These are phyloP conservation scores for Chlamydomonas eustigma DNA, from an alignment of 139 green algal genomes.

Conservation along the genomic window DNA sequence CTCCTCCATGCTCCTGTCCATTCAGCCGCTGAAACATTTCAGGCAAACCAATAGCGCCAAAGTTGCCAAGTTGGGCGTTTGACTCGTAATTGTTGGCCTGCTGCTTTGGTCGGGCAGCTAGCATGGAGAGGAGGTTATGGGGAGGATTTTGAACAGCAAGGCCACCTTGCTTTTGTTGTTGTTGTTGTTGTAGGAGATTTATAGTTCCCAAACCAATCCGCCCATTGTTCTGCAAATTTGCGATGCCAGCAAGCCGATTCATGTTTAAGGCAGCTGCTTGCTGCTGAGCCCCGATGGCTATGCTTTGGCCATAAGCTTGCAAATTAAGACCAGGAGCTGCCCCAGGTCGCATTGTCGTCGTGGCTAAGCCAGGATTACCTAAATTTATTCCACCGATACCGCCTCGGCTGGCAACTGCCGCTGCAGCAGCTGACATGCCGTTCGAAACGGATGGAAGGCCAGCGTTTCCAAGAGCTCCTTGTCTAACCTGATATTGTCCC, in stretches of 20 bases:
- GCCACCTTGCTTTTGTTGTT: background rate
- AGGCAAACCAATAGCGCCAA: background rate
- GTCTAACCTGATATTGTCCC: background rate
- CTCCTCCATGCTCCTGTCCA: background rate
- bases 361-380: background rate
- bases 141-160: background rate
- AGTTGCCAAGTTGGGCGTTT: background rate
- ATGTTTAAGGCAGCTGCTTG: background rate
- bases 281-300: background rate
- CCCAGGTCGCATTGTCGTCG: background rate
- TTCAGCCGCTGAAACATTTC: background rate
- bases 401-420: background rate
- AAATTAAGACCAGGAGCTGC: constrained; percentile 8
- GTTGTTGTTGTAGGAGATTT: constrained; percentile 5
- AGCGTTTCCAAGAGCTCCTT: background rate
- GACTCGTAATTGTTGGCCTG: background rate
- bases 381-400: constrained; percentile 5
- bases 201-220: background rate
- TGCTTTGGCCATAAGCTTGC: constrained; percentile 25
- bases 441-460: background rate
- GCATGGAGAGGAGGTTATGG: constrained; percentile 24
- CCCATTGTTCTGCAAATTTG: background rate
- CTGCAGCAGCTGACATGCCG: constrained; percentile 15
- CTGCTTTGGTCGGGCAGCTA: constrained; percentile 25
- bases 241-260: background rate